Percentiles rank a stretch among this genome's conserved stretches.
Evolutionary conservation across 495 filamentous ascomycete species (phyloP).

Genomic region (Neohortaea acidophila): DNA sequence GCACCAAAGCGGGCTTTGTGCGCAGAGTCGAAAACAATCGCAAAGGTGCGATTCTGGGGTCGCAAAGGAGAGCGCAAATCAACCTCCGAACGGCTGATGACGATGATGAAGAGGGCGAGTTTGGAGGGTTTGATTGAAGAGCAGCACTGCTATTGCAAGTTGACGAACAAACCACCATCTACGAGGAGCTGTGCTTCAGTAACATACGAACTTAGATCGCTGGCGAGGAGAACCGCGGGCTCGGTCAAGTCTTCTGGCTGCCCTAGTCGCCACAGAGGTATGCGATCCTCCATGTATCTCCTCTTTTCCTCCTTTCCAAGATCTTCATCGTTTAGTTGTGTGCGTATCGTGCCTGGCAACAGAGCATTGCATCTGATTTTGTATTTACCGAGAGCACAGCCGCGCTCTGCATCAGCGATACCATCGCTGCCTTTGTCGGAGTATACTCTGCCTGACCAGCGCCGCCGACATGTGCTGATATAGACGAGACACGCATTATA

Average conservation of each 20-base stretch:
- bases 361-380: conserved; percentile 73
- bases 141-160: conserved; percentile 45
- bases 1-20: conserved; percentile 85
- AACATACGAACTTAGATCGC: conserved; percentile 36
- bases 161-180: conserved; percentile 65
- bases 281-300: conserved; percentile 68
- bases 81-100: conserved; percentile 21
- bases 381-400: conserved; percentile 67
- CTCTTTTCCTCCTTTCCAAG: conserved; percentile 54
- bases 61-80: conserved; percentile 42
- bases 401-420: conserved; percentile 70
- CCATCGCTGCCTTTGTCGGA: conserved; percentile 75
- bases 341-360: conserved; percentile 70
- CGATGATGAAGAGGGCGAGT: conserved; percentile 35
- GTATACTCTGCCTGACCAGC: conserved; percentile 74
- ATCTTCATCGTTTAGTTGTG: conserved; percentile 77
- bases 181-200: conserved; percentile 75
- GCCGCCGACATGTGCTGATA: conserved; percentile 72
- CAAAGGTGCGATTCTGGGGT: conserved; percentile 57
- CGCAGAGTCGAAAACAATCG: conserved; percentile 58
- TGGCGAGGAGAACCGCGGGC: conserved; percentile 75
- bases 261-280: conserved; percentile 64
- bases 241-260: conserved; percentile 48
- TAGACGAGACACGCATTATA: conserved; percentile 78
- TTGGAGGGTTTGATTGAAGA: conserved; percentile 43